Base-by-base conservation (phyloP, 1,284 basidiomycete species). In the Meira miltonrushii region DNA sequence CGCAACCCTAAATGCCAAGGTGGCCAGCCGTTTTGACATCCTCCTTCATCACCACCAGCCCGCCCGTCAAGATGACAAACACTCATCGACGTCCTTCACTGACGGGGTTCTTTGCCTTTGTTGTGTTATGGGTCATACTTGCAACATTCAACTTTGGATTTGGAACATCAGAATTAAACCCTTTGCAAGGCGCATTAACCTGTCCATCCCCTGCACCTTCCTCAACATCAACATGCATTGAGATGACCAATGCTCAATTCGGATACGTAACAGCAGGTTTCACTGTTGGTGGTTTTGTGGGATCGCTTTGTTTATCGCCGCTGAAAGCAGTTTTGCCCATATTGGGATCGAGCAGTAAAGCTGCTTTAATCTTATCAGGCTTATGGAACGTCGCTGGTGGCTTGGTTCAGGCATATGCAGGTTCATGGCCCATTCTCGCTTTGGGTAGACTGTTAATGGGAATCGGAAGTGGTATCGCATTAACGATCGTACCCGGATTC, bases 251-350 rank as follows among this genome's bases (percentile, higher is more conserved):
- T 1, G 48, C 25, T 17, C 39, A 58, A 39, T 63, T 61, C 7
- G 61, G 58, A n/a, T n/a, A 54, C 19, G 37, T 59, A 6, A 65
- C 63, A 23, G 83, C 91, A 25, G 80, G 89, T 37, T 93, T 92
- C 78, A 93, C 90, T 1, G 71, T 90, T n/a, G 92, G 92, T 7
- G 92, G 92, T 39, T 83, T 95, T 12, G 58, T 87, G 2, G 91
- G 91, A 12, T 89, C 88, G 67, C 75, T 88, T 17, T 78, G 81
- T 15, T 86, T 88, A n/a, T 87, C 87, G 66, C 77, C 84, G 38
- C 74, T 88, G 52, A 44, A 43, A 3, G 23, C 17, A 13, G 5
- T 13, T 39, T 19, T 53, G 11, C 50, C 13, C 8, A 25, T 43
- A 1, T 49, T 54, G n/a, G 37, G 60, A 9, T 13, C 38, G 7